A percentile compares a stretch with the other conserved stretches of the same genome.
Evolutionary conservation across 2,329 filamentous ascomycete species (phyloP).

Genomic region (Alternaria rosae): DNA sequence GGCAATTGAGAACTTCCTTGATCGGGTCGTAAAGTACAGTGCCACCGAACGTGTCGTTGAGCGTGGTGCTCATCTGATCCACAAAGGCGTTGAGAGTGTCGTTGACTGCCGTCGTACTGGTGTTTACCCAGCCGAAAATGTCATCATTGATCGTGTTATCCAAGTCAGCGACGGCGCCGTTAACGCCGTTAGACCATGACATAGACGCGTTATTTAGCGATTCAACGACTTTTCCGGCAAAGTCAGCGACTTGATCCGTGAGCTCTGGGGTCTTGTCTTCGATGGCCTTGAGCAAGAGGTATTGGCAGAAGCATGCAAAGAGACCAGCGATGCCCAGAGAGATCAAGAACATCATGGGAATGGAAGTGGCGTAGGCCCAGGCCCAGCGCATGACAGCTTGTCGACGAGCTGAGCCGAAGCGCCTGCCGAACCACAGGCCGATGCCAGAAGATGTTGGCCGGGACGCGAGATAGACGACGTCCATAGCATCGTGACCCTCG

Average conservation of each 20-base stretch:
- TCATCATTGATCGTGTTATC: slow-evolving; percentile 80
- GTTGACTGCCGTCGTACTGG: slow-evolving; percentile 82
- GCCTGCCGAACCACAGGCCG: slow-evolving; percentile 74
- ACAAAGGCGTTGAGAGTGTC: slow-evolving; percentile 84
- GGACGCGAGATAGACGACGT: slow-evolving; percentile 86
- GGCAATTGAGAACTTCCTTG: slow-evolving; percentile 79
- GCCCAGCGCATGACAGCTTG: slow-evolving; percentile 82
- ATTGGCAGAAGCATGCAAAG: slow-evolving; percentile 83
- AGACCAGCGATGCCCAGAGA: slow-evolving; percentile 83
- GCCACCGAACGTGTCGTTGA: slow-evolving; percentile 80
- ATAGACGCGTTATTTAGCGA: slow-evolving; percentile 75
- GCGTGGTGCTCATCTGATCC: slow-evolving; percentile 73
- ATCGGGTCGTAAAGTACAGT: slow-evolving; percentile 83
- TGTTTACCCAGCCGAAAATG: slow-evolving; percentile 86
- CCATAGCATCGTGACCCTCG: slow-evolving; percentile 78
- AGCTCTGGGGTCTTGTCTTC: slow-evolving; percentile 79
- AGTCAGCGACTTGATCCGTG: slow-evolving; percentile 75
- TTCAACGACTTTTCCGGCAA: slow-evolving; percentile 78
- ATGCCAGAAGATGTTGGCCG: slow-evolving; percentile 76
- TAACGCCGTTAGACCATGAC: slow-evolving; percentile 79
- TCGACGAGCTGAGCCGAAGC: slow-evolving; percentile 68
- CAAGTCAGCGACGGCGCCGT: slow-evolving; percentile 71
- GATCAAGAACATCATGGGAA: slow-evolving; percentile 84
- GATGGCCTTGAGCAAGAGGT: slow-evolving; percentile 75
- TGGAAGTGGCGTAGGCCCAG: slow-evolving; percentile 84